A percentile compares a stretch with the other conserved stretches of the same genome.
Conservation (phyloP, 208 protist genomes). For the Novymonas esmeraldas region DNA sequence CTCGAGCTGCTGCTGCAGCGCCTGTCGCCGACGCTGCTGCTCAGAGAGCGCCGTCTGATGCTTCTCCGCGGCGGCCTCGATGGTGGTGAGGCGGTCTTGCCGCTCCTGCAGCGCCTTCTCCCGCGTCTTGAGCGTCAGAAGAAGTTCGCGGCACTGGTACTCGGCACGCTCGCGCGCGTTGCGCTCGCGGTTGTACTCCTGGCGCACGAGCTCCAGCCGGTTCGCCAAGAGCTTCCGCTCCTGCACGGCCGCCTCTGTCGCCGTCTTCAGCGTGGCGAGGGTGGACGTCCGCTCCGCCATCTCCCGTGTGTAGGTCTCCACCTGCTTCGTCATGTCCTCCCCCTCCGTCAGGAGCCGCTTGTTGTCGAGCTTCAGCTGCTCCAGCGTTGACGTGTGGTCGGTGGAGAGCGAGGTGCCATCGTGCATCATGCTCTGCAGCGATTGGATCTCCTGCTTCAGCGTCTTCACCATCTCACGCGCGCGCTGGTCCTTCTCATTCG, state of each 20-base stretch:
- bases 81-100: conserved; percentile 31
- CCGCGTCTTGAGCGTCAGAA: conserved; percentile 73
- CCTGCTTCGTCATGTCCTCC: conserved; percentile 92
- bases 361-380: conserved; percentile 94
- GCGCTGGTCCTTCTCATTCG: conserved; percentile 96
- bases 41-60: conserved; percentile 71
- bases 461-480: conserved; percentile 96
- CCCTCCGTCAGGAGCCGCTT: conserved; percentile 94
- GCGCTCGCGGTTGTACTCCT: conserved; percentile 87
- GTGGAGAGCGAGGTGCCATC: conserved; percentile 89
- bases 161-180: conserved; percentile 92
- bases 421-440: conserved; percentile 94
- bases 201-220: conserved; percentile 55
- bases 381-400: conserved; percentile 94
- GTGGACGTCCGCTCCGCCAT: conserved; percentile 59
- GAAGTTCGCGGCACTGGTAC: conserved; percentile 85
- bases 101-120: conserved; percentile 62
- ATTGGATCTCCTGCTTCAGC: conserved; percentile 94
- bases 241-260: conserved; percentile 61
- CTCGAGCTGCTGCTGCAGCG: conserved; percentile 86
- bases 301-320: conserved; percentile 77
- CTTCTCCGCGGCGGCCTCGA: conserved; percentile 34
- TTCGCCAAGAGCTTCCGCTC: conserved; percentile 62
- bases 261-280: conserved; percentile 40
- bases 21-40: conserved; percentile 55